Evolutionary conservation across 192 early-diverging fungal genomes (phyloP).

Genomic region (Oehlia diaphana): DNA sequence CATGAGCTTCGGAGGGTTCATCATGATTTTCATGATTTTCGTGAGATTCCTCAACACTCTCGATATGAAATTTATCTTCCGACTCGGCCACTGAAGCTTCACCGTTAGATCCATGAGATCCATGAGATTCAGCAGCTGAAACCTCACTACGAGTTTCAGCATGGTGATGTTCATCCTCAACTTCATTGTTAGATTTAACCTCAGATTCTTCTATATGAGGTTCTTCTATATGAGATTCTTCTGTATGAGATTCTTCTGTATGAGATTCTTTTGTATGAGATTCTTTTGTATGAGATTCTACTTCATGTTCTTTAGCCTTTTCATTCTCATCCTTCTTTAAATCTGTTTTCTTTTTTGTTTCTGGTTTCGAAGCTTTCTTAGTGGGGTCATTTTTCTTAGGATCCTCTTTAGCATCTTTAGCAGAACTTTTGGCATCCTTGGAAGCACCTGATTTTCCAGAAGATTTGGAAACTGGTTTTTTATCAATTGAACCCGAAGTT

Average conservation of each 20-base stretch:
- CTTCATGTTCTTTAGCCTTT: neutral
- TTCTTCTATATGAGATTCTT: neutral
- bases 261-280: neutral
- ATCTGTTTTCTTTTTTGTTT: neutral
- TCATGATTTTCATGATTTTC: slow-evolving; percentile 4
- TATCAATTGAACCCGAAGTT: neutral
- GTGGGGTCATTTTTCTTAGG: too few species aligned
- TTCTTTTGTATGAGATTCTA: neutral
- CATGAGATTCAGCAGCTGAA: slow-evolving; percentile 3
- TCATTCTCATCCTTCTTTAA: neutral
- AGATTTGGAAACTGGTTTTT: neutral
- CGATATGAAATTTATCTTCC: neutral
- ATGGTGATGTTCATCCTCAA: too few species aligned
- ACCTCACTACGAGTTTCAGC: neutral
- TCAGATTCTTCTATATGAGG: too few species aligned
- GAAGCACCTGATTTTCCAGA: neutral
- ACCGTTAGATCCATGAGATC: neutral
- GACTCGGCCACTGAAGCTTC: neutral
- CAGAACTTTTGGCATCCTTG: too few species aligned
- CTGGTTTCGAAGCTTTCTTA: neutral
- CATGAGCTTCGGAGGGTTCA: neutral
- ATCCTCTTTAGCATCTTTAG: neutral
- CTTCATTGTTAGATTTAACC: neutral
- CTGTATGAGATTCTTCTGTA: neutral
- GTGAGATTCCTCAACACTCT: neutral